A percentile compares a stretch with the other conserved stretches of the same genome.
Conservation (phyloP, 192 early-diverging fungal genomes). For the Gaertneriomyces semiglobifer region DNA sequence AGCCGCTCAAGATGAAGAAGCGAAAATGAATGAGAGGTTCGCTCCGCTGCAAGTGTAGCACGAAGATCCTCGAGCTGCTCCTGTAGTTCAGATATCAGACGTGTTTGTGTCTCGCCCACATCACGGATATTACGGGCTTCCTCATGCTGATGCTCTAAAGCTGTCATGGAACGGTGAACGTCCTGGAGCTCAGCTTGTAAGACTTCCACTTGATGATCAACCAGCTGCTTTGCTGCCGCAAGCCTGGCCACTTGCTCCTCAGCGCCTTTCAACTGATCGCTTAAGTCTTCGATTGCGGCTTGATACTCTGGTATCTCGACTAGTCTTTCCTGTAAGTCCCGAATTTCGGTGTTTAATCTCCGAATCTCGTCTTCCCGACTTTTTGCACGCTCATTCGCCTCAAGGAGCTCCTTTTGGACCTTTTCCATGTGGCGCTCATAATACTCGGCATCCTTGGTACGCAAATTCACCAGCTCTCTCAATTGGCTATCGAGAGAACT, state of each 20-base stretch:
- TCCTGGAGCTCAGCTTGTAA: background rate
- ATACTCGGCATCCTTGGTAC: conserved; percentile 11
- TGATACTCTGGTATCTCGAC: conserved; percentile 15
- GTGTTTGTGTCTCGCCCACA: conserved; percentile 11
- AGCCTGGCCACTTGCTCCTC: conserved; percentile 13
- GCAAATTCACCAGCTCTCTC: conserved; percentile 4
- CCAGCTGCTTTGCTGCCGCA: background rate
- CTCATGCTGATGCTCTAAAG: background rate
- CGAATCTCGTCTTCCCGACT: conserved; percentile 5
- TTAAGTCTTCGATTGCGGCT: conserved; percentile 4
- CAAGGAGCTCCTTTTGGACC: conserved; percentile 9
- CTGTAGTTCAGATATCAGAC: conserved; percentile 17
- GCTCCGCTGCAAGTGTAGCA: background rate
- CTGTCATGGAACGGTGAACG: background rate
- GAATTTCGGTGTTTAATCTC: conserved; percentile 1
- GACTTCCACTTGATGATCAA: conserved; percentile 3
- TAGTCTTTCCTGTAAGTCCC: conserved; percentile 8
- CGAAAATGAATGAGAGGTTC: background rate
- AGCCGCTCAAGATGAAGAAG: too few relatives aligned
- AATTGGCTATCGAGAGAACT: background rate
- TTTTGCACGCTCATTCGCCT: conserved; percentile 9
- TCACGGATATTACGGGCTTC: background rate
- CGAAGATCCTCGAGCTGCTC: conserved; percentile 22
- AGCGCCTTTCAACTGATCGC: conserved; percentile 2
- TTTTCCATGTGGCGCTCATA: conserved; percentile 21